Base-by-base conservation (phyloP, 2,329 filamentous ascomycete species). In the Microdochium bolleyi region DNA sequence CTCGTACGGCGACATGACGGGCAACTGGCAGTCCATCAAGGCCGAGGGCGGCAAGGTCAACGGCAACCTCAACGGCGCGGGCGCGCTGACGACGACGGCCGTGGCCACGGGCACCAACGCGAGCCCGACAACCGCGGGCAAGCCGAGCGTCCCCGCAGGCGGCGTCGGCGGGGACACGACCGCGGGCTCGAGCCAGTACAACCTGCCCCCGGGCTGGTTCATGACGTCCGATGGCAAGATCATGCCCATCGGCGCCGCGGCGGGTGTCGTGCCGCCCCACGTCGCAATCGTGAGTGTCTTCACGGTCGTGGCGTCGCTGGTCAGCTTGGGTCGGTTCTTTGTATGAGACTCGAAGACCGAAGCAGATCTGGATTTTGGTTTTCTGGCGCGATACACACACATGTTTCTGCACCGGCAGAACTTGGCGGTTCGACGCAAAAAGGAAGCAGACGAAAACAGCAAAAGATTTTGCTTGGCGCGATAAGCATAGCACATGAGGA, bases 161-260 rank as follows among this genome's bases (percentile, higher is more conserved):
- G 84, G 87, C 54, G 82, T 87, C 53, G 84, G 78, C 58, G 80
- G 83, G 54, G 78, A 72, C 55, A 73, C 70, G 59, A 72, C 75
- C 21, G 75, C 74, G 54, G 75, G 76, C 14, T 74, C 80, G 13
- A 72, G 73, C 27, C 73, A 78, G 3, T 70, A 74, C 57, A 82
- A 53, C 52, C 50, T 95, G 54, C 90, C 92, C 41, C 82, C 78
- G 62, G 89, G 88, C 55, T 96, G 89, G 89, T 80, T 84, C 56
- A 88, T 94, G 71, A 89, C 85, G 50, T 76, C 84, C 56, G 80
- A 83, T 60, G 89, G 89, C 65, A 92, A 92, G 74, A 84, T 94
- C 62, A 77, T 90, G 64, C 80, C 83, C 59, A 82, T 78, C 70
- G 82, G 83, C 73, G 82, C 82, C 63, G 76, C 78, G 74, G 80